Evolutionary conservation across 768 basidiomycete species (phyloP), one percentile per base, ranked within the genome.

Genomic region (Mycena crocata): DNA sequence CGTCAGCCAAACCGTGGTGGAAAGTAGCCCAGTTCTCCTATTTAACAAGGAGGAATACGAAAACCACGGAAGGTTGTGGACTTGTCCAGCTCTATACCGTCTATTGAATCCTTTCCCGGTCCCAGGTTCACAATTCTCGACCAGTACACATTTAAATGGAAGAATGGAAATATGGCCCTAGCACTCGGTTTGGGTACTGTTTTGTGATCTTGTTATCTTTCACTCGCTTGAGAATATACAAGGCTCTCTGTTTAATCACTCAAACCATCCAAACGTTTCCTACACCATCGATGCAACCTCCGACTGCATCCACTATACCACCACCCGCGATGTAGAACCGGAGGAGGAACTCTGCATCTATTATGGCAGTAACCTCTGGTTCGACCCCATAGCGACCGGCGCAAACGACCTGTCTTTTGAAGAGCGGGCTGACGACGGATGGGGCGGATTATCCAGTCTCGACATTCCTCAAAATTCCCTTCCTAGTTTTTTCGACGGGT

Each of bases 171-270:
- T 9, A 90, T 92, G 90, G 95, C 92, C 1, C 83, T 96, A 23
- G 89, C 92, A 1, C 77, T 94, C 1, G 94, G 94, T 3, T 83
- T 94, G 28, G 93, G 93, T 94, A 72, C 32, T 80, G 34, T 39
- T 42, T 50, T 21, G 7, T 39, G 17, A 28, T 64, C 64, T 49
- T 28, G 10, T 57, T 49, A 15, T 34, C 55, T 51, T 24, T 26
- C 31, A 5, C 19, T 50, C 37, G 42, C 34, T 55, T 56, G 48
- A 54, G 46, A 56, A 30, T 59, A 15, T 51, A 60, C 26, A 56
- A 93, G 94, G 94, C 6, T 94, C 93, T 3, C 73, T 95, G 13
- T 94, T 95, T 79, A 95, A 94, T 74, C 93, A 94, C 77, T 88
- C 89, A 0, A 80, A 85, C 30, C 62, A 72, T 5, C 93, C 93